Conservation (phyloP, 225 moss, liverwort and hornwort genomes). For the Physcomitrellopsis africana region DNA sequence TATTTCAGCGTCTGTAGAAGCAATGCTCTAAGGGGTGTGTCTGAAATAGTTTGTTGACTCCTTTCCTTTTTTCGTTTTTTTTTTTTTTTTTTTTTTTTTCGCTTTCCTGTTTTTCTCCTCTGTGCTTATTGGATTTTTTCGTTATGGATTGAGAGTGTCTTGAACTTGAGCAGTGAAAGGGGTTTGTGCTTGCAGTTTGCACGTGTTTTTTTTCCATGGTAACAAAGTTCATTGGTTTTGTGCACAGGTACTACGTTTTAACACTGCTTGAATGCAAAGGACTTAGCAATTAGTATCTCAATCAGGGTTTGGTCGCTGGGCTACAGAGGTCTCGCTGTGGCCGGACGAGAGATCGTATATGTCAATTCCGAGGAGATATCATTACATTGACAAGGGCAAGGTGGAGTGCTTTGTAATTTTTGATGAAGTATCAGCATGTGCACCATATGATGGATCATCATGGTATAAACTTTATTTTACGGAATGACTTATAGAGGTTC, state of each 20-base stretch:
- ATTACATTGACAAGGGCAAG: neutral
- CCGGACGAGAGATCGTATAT: constrained; percentile 10
- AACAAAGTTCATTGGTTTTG: constrained; percentile 3
- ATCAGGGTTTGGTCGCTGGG: neutral
- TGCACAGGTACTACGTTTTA: constrained; percentile 15
- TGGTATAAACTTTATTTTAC: neutral
- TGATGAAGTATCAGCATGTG: neutral
- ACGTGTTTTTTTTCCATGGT: neutral
- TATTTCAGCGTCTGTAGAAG: too few species aligned
- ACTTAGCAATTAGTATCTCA: constrained; percentile 6
- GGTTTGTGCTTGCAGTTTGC: neutral
- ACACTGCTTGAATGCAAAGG: constrained; percentile 1
- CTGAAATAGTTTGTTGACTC: too few species aligned
- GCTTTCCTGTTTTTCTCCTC: too few species aligned
- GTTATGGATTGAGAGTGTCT: too few species aligned
- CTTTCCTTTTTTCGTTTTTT: too few species aligned
- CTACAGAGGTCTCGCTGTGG: neutral
- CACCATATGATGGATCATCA: neutral
- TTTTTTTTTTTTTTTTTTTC: too few species aligned
- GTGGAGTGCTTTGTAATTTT: constrained; percentile 11
- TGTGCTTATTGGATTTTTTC: too few species aligned
- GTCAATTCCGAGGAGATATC: neutral
- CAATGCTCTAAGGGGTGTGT: too few species aligned
- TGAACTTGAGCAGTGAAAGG: neutral
- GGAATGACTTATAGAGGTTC: neutral